Evolutionary conservation across 176 grass and related monocot species (phyloP), one percentile per base, ranked within the genome.

Genomic region (Sorghum bicolor): DNA sequence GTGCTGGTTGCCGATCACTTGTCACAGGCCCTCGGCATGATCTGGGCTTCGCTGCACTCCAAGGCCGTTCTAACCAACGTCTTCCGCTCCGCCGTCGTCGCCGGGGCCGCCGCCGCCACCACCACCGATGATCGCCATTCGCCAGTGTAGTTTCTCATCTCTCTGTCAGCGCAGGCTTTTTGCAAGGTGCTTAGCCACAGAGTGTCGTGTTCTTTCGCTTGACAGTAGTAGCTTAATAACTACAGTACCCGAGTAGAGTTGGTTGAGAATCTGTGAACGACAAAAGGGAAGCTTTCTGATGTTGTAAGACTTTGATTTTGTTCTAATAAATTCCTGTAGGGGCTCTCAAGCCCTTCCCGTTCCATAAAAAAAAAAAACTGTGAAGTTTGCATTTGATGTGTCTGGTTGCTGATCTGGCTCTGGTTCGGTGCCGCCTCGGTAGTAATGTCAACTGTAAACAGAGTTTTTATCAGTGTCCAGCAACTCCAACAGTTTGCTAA

Each of bases 51-150:
- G n/a, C 70, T 91, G 5, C 47, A 44, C 29, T 82, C 76, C 14
- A 85, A 87, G n/a, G 88, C 57, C 25, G 82, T 82, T 6, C 90
- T 92, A 1, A 88, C 77, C 2, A 72, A 87, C 4, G 62, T 84
- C 17, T 92, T 92, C 67, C 62, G 88, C 14, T 12, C 29, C 25
- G 25, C 55, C 34, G 15, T 50, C 44, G 44, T 19, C 34, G 22
- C 33, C 15, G 20, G 9, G 30, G 33, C 43, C 3, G 43, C 43
- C 11, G 12, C 44, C 15, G 15, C 45, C 73, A 5, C 31, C 73
- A 11, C 31, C 48, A 10, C 17, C 6, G 20, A 39, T 69, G 19
- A 11, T 61, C 57, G 57, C 10, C 57, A 3, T 5, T 61, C 57
- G 57, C 10, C 57, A 3, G 22, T 1, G 55, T 58, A 24, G 53